A percentile compares a stretch with the other conserved stretches of the same genome.
Evolutionary conservation across 371 early-diverging fungal genomes (phyloP).

Genomic region (Saksenaea oblongispora): DNA sequence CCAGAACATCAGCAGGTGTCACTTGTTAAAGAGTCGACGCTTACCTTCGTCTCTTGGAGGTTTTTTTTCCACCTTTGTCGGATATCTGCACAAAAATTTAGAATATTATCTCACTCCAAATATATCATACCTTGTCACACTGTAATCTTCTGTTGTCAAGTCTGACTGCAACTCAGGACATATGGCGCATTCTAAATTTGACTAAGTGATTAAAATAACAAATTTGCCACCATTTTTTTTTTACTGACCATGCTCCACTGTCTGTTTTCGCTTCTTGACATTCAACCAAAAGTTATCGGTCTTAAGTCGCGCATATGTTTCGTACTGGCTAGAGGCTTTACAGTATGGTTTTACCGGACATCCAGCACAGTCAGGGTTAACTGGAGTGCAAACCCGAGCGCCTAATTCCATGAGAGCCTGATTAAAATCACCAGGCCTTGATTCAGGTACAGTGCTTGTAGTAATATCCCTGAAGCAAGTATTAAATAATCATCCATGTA

Average conservation of each 20-base stretch:
- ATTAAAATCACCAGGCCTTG: slow-evolving; percentile 79
- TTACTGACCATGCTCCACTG: slow-evolving; percentile 25
- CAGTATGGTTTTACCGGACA: slow-evolving; percentile 73
- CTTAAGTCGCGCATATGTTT: slow-evolving; percentile 10
- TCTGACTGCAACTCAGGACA: slow-evolving; percentile 33
- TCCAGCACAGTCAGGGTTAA: slow-evolving; percentile 62
- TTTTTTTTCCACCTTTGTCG: slow-evolving; percentile 63
- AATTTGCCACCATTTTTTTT: background rate
- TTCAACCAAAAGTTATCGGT: slow-evolving; percentile 24
- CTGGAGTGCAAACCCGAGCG: slow-evolving; percentile 78
- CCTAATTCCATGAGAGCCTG: slow-evolving; percentile 88
- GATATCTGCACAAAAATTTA: slow-evolving; percentile 45
- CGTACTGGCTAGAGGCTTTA: slow-evolving; percentile 55
- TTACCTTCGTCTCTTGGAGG: slow-evolving; percentile 67
- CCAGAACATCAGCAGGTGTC: background rate
- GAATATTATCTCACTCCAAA: background rate
- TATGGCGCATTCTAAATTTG: slow-evolving; percentile 25
- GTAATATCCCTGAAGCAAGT: slow-evolving; percentile 57
- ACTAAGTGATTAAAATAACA: background rate
- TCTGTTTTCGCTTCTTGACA: slow-evolving; percentile 26
- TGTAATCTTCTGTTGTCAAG: slow-evolving; percentile 30
- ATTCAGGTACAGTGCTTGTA: slow-evolving; percentile 48
- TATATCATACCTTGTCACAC: slow-evolving; percentile 32
- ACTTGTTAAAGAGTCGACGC: background rate
- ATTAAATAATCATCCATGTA: background rate